Conservation (phyloP, 495 filamentous ascomycete species). For the Patellaria atrata region DNA sequence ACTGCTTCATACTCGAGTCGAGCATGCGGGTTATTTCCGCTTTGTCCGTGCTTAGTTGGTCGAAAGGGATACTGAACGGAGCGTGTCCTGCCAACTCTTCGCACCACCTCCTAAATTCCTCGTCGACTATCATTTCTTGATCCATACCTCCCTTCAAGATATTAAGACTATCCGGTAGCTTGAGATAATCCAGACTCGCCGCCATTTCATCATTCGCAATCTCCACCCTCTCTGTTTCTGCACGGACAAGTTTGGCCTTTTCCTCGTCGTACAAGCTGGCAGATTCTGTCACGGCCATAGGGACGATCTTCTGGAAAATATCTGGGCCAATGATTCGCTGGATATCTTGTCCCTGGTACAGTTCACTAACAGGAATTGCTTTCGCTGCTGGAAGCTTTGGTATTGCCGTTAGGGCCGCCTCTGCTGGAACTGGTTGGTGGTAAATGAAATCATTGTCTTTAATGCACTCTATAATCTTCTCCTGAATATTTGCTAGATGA, state of each 20-base stretch:
- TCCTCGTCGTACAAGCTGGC: slow-evolving; percentile 97
- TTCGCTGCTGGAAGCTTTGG: slow-evolving; percentile 94
- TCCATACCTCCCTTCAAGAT: slow-evolving; percentile 88
- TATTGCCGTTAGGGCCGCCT: slow-evolving; percentile 63
- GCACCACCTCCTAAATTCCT: slow-evolving; percentile 88
- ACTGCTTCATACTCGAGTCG: slow-evolving; percentile 66
- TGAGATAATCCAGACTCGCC: slow-evolving; percentile 84
- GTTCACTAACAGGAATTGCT: slow-evolving; percentile 88
- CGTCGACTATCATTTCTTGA: slow-evolving; percentile 68
- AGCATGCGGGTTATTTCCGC: slow-evolving; percentile 52
- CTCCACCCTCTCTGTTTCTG: slow-evolving; percentile 85
- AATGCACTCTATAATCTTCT: slow-evolving; percentile 54
- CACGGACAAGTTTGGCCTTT: slow-evolving; percentile 88
- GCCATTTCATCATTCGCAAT: slow-evolving; percentile 89
- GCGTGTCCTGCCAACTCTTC: slow-evolving; percentile 76
- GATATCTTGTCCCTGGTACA: slow-evolving; percentile 95
- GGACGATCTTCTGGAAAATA: slow-evolving; percentile 92
- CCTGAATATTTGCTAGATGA: slow-evolving; percentile 66
- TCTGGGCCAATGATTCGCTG: slow-evolving; percentile 92
- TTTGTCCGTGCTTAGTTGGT: slow-evolving; percentile 63
- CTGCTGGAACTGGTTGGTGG: slow-evolving; percentile 77
- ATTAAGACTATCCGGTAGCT: slow-evolving; percentile 76
- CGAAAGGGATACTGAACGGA: slow-evolving; percentile 59
- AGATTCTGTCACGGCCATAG: slow-evolving; percentile 90
- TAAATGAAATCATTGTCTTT: slow-evolving; percentile 99